These are phyloP conservation scores for Paraconiothyrium sp. DNA, from an alignment of 2,329 filamentous ascomycete species.

Conservation along the genomic window DNA sequence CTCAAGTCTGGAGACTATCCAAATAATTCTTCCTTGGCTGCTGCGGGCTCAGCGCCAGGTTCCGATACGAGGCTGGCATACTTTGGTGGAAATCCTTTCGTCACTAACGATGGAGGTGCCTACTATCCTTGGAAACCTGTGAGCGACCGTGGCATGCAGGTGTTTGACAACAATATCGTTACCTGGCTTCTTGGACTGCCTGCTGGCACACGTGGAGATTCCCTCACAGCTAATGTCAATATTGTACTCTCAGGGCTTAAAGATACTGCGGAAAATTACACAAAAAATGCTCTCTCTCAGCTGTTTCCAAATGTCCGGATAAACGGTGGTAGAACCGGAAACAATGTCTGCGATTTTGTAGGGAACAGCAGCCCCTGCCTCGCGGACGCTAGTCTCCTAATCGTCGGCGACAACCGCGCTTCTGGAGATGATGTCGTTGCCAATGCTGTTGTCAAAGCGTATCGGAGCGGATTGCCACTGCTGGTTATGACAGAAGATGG, in stretches of 20 bases:
- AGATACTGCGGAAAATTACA: slow-evolving; percentile 1
- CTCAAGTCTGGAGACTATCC: slow-evolving; percentile 4
- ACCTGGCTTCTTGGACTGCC: slow-evolving; percentile 6
- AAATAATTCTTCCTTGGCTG: slow-evolving; percentile 2
- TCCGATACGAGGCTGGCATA: slow-evolving; percentile 7
- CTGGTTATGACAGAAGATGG: slow-evolving; percentile 8
- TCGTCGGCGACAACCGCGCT: slow-evolving; percentile 1
- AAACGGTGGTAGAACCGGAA: neutral
- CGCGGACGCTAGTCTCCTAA: neutral
- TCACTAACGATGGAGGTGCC: slow-evolving; percentile 4
- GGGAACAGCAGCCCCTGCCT: neutral
- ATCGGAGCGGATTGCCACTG: neutral
- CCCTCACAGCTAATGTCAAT: neutral
- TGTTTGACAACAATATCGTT: neutral
- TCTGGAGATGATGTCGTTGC: slow-evolving; percentile 3
- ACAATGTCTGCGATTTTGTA: slow-evolving; percentile 1
- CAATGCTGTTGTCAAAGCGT: neutral
- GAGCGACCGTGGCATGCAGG: neutral
- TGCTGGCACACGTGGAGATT: slow-evolving; percentile 2
- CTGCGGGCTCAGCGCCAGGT: neutral
- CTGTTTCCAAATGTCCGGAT: slow-evolving; percentile 1
- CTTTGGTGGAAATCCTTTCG: slow-evolving; percentile 5
- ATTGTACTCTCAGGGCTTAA: slow-evolving; percentile 3
- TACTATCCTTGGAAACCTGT: slow-evolving; percentile 8
- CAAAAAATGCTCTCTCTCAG: neutral